These are phyloP conservation scores for Lipomyces yamadae DNA, from an alignment of 805 yeast genomes.

Conservation along the genomic window DNA sequence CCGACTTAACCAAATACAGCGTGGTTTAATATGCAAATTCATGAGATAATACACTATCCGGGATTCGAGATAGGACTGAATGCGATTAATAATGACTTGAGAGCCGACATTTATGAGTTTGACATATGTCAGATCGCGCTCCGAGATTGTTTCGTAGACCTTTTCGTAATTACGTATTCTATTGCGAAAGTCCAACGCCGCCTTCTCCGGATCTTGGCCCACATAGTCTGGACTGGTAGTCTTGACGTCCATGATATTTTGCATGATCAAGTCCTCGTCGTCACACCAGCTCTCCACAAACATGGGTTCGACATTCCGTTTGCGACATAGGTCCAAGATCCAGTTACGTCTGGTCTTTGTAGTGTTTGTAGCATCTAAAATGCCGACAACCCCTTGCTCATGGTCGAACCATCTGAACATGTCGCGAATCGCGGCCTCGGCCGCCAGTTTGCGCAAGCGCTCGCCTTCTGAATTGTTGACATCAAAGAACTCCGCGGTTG, in stretches of 20 bases:
- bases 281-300: slow-evolving; percentile 92
- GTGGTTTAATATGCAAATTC: slow-evolving; percentile 92
- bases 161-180: slow-evolving; percentile 76
- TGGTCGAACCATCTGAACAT: slow-evolving; percentile 85
- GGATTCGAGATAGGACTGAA: slow-evolving; percentile 86
- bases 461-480: slow-evolving; percentile 67
- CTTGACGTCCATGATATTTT: slow-evolving; percentile 84
- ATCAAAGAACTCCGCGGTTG: slow-evolving; percentile 80
- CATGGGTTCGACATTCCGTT: slow-evolving; percentile 79
- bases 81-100: slow-evolving; percentile 84
- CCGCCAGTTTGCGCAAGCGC: slow-evolving; percentile 68
- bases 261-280: slow-evolving; percentile 74
- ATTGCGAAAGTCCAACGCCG: slow-evolving; percentile 70
- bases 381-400: slow-evolving; percentile 86
- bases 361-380: slow-evolving; percentile 91
- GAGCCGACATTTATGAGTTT: slow-evolving; percentile 86
- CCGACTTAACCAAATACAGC: slow-evolving; percentile 90
- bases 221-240: slow-evolving; percentile 83
- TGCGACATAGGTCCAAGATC: slow-evolving; percentile 62
- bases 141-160: slow-evolving; percentile 76
- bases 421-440: slow-evolving; percentile 71
- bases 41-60: slow-evolving; percentile 93
- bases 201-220: slow-evolving; percentile 69
- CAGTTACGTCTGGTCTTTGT: slow-evolving; percentile 71
- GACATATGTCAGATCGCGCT: slow-evolving; percentile 71